phyloP scores from a whole-genome alignment of 2,329 filamentous ascomycete species.

The Aspergillus sp. region DNA sequence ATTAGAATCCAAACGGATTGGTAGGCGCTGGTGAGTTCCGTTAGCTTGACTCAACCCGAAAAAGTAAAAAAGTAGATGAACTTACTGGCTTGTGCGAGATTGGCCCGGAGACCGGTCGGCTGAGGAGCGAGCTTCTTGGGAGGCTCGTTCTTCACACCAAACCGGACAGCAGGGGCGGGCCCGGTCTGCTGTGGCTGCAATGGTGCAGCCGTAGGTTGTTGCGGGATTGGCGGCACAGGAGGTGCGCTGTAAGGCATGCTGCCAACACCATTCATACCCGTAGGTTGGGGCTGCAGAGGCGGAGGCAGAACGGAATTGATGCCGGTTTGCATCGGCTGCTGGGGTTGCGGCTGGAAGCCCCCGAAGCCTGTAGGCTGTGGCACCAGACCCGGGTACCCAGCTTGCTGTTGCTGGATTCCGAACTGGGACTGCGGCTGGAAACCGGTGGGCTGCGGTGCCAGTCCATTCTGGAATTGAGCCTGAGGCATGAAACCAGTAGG shows the following conservation, averaged over 20 bases:
- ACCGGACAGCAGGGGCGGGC: slow-evolving; percentile 82
- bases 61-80: slow-evolving; percentile 34
- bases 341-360: slow-evolving; percentile 47
- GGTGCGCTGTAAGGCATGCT: slow-evolving; percentile 48
- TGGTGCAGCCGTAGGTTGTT: slow-evolving; percentile 61
- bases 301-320: slow-evolving; percentile 57
- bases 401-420: slow-evolving; percentile 52
- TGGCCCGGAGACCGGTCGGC: slow-evolving; percentile 84
- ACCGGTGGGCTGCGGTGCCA: slow-evolving; percentile 51
- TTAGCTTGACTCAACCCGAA: slow-evolving; percentile 13
- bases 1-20: slow-evolving; percentile 70
- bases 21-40: slow-evolving; percentile 56
- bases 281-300: slow-evolving; percentile 53
- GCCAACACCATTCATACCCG: slow-evolving; percentile 54
- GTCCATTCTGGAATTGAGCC: slow-evolving; percentile 42
- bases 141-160: slow-evolving; percentile 71
- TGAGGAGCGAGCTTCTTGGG: slow-evolving; percentile 80
- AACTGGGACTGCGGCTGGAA: slow-evolving; percentile 50
- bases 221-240: slow-evolving; percentile 58
- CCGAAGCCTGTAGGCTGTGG: slow-evolving; percentile 58
- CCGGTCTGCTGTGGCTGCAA: slow-evolving; percentile 78
- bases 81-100: slow-evolving; percentile 94
- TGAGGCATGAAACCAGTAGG: slow-evolving; percentile 61
- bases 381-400: slow-evolving; percentile 47
- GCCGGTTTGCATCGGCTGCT: slow-evolving; percentile 53